Evolutionary conservation across 176 grass and related monocot genomes (phyloP), one percentile per base, ranked within the genome.

Genomic region (Triticum urartu): DNA sequence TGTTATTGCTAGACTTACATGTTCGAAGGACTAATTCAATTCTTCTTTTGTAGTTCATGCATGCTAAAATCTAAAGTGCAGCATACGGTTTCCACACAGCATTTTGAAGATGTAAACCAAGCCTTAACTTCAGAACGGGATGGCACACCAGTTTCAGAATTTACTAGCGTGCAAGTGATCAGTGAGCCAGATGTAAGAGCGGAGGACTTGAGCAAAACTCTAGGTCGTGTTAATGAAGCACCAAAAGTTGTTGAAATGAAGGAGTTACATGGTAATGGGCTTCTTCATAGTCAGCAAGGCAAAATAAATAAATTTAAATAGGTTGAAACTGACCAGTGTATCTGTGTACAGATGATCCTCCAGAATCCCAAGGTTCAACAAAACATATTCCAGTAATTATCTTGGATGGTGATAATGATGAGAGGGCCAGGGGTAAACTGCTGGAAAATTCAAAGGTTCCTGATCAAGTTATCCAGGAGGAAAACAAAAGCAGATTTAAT

Each of bases 321-420:
- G 33, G 68, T 39, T n/a, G 65, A 90, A 90, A 73, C 75, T 69
- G 39, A 30, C 42, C 5, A 62, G 30, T 42, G 64, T 68, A 71
- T 77, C 17, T 82, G 42, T 56, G 45, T 5, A 24, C 56, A 88
- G 90, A 92, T 77, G 86, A 90, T 80, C 34, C 86, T 86, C 69
- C 88, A 77, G 91, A 91, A 77, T 95, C 93, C 21, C 81, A 91
- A 87, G 88, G 78, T 78, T 92, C 84, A 64, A 83, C 90, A 58
- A 89, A 78, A 82, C 86, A 87, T 79, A 36, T 67, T 77, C 71
- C 83, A 22, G 2, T 90, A 18, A 62, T 90, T 76, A 47, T 84
- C 24, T 86, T 77, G 10, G 86, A 92, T 70, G 86, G 88, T 64
- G 83, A 89, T 68, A 79, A 25, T 87, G 81, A 85, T 79, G 93